These are phyloP conservation scores for Evansstolkia leycettana DNA, from an alignment of 495 filamentous ascomycete genomes.

Conservation along the genomic window DNA sequence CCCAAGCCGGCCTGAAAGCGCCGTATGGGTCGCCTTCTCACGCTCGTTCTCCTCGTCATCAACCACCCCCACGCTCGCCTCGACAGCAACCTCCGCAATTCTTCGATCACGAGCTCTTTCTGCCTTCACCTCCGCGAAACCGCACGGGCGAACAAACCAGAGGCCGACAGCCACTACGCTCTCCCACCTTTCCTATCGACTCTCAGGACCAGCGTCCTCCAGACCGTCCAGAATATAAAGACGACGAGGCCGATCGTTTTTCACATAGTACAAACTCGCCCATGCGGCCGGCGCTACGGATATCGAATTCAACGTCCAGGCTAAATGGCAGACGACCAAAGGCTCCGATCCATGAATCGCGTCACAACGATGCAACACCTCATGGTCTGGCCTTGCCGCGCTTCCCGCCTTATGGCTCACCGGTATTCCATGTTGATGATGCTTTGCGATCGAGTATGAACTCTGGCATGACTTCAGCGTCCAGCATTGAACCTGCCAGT, in stretches of 20 bases:
- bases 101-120: slow-evolving; percentile 14
- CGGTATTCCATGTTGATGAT: slow-evolving; percentile 29
- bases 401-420: slow-evolving; percentile 16
- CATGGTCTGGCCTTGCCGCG: slow-evolving; percentile 22
- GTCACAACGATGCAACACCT: slow-evolving; percentile 9
- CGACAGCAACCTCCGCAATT: slow-evolving; percentile 8
- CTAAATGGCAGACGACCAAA: slow-evolving; percentile 18
- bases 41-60: slow-evolving; percentile 17
- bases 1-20: background rate
- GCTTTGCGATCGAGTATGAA: slow-evolving; percentile 60
- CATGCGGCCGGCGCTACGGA: slow-evolving; percentile 18
- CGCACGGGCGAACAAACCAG: slow-evolving; percentile 11
- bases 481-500: slow-evolving; percentile 54
- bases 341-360: slow-evolving; percentile 8
- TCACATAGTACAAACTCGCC: slow-evolving; percentile 18
- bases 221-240: slow-evolving; percentile 12
- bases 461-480: slow-evolving; percentile 55
- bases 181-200: slow-evolving; percentile 10
- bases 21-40: background rate
- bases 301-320: slow-evolving; percentile 30
- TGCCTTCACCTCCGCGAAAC: slow-evolving; percentile 17
- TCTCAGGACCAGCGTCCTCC: slow-evolving; percentile 10
- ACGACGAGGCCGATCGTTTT: slow-evolving; percentile 16
- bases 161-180: slow-evolving; percentile 10
- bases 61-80: slow-evolving; percentile 14